phyloP scores from a whole-genome alignment of 208 protist species.

The Acanthamoeba rhysodes region DNA sequence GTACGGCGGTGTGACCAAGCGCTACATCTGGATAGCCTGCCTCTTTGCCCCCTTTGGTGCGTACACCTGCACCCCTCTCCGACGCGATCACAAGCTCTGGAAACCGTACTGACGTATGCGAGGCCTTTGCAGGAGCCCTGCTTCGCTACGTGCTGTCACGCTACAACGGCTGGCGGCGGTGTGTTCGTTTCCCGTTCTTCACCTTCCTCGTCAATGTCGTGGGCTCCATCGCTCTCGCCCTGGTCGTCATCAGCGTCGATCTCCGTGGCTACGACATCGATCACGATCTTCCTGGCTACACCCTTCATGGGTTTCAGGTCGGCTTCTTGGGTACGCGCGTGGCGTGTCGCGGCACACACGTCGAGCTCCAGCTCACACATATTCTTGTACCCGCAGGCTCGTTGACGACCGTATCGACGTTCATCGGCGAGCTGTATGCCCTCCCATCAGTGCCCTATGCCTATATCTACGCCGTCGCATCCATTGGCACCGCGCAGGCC shows the following conservation, averaged over 20 bases:
- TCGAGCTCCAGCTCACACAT: neutral
- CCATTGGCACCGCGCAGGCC: neutral
- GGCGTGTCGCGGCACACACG: neutral
- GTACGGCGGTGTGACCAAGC: slow-evolving; percentile 29
- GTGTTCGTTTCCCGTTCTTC: slow-evolving; percentile 62
- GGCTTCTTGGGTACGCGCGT: slow-evolving; percentile 48
- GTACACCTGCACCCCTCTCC: neutral
- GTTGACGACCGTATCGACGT: slow-evolving; percentile 58
- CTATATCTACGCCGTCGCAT: slow-evolving; percentile 47
- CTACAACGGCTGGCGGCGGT: slow-evolving; percentile 64
- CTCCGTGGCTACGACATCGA: slow-evolving; percentile 34
- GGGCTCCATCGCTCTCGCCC: slow-evolving; percentile 29
- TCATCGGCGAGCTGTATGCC: slow-evolving; percentile 54
- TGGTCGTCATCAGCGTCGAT: slow-evolving; percentile 10
- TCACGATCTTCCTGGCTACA: neutral
- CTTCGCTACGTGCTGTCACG: slow-evolving; percentile 39
- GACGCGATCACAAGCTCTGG: no score
- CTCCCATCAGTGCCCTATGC: slow-evolving; percentile 53
- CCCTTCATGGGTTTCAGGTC: slow-evolving; percentile 11
- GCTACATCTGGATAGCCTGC: slow-evolving; percentile 67
- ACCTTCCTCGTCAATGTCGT: slow-evolving; percentile 64
- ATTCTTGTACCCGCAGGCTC: neutral
- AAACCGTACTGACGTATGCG: neutral
- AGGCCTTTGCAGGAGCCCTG: neutral
- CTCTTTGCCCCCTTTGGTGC: slow-evolving; percentile 69